These are phyloP conservation scores for Tolypocladium guangdongense DNA, from an alignment of 2,329 filamentous ascomycete genomes.

Conservation along the genomic window DNA sequence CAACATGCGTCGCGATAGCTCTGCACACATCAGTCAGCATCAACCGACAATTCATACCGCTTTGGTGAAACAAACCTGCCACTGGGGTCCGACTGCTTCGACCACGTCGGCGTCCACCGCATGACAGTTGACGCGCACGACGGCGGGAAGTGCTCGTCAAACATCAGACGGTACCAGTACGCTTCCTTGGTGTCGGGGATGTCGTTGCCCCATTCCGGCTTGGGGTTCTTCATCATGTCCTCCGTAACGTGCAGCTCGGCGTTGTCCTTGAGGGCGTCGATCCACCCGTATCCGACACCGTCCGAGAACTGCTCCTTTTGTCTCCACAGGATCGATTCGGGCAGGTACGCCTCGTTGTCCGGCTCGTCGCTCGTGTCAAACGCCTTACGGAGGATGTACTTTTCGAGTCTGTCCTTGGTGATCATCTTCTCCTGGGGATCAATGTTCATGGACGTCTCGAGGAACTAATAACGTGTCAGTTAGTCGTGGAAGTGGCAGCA, in stretches of 20 bases:
- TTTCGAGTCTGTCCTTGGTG: conserved; percentile 79
- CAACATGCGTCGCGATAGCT: conserved; percentile 65
- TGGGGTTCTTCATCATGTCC: conserved; percentile 97
- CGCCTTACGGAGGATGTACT: conserved; percentile 95
- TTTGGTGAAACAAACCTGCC: conserved; percentile 51
- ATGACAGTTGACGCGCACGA: conserved; percentile 86
- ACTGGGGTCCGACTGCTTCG: conserved; percentile 88
- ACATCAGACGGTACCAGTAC: conserved; percentile 98
- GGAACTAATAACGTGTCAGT: conserved; percentile 48
- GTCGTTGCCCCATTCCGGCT: conserved; percentile 88
- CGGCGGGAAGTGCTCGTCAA: conserved; percentile 94
- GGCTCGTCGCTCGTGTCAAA: conserved; percentile 91
- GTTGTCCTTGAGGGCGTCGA: conserved; percentile 91
- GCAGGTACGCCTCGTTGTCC: conserved; percentile 73
- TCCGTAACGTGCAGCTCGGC: conserved; percentile 84
- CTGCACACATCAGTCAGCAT: conserved; percentile 27
- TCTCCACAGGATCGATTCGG: conserved; percentile 89
- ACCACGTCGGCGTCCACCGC: conserved; percentile 97
- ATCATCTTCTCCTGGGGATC: conserved; percentile 96
- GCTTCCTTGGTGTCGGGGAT: conserved; percentile 96
- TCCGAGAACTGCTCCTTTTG: conserved; percentile 99
- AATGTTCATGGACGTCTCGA: conserved; percentile 85
- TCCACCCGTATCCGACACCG: conserved; percentile 98
- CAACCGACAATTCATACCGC: conserved; percentile 7
- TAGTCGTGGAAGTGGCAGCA: too few species aligned